A percentile compares a stretch with the other conserved stretches of the same genome.
Conservation (phyloP, 257 asterid genomes). For the Nicotiana benthamiana region DNA sequence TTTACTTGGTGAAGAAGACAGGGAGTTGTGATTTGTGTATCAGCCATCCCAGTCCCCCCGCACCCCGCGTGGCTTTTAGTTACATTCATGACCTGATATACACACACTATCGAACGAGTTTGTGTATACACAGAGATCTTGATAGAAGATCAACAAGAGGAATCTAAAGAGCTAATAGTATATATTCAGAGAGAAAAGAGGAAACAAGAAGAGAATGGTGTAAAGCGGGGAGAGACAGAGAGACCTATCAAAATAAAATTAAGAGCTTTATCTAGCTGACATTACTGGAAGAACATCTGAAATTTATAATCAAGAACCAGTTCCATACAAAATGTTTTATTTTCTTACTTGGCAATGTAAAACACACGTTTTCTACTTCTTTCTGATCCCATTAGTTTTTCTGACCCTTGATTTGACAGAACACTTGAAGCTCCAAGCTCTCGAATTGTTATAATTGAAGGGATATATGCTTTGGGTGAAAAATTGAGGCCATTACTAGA, state of each 20-base stretch:
- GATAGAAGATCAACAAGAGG: not conserved
- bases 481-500: conserved; percentile 78
- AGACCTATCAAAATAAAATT: not conserved
- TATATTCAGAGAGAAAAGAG: not conserved
- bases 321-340: not conserved
- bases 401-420: conserved; percentile 36
- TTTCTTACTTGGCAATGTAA: not conserved
- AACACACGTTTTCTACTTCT: not conserved
- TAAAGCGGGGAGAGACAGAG: not conserved
- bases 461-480: conserved; percentile 94
- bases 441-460: conserved; percentile 80
- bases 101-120: not conserved
- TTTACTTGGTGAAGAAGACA: not conserved
- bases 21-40: not conserved
- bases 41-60: not conserved
- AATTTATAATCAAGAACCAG: not conserved
- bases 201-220: not conserved
- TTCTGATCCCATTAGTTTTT: not conserved
- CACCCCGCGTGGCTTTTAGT: not conserved
- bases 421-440: conserved; percentile 89
- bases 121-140: not conserved
- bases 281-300: not conserved
- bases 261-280: not conserved
- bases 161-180: not conserved
- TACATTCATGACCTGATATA: not conserved